These are phyloP conservation scores for Chamaenerion angustifolium DNA, from an alignment of 345 rosid genomes.

Conservation along the genomic window DNA sequence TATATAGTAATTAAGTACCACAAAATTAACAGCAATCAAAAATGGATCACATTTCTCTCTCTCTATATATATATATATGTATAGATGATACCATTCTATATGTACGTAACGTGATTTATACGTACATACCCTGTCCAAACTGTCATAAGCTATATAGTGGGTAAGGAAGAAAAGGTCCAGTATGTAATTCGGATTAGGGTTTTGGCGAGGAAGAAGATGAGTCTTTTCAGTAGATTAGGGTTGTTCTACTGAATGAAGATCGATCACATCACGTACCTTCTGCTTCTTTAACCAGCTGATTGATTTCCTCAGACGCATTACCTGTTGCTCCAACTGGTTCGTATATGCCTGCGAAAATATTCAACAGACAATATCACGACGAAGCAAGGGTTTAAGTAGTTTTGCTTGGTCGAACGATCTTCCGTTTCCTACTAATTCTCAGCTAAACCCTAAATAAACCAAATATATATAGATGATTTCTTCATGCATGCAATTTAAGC, in stretches of 20 bases:
- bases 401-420: no score
- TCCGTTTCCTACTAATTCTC: no score
- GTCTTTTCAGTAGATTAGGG: rapidly evolving
- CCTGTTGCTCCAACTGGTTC: conserved; percentile 11
- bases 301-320: conserved; percentile 4
- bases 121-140: no score
- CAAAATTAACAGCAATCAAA: background rate
- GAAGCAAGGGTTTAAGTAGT: no score
- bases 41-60: background rate
- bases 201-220: background rate
- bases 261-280: background rate
- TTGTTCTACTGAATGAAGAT: background rate
- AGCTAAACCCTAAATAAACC: no score
- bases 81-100: no score
- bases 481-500: no score
- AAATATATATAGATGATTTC: background rate
- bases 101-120: no score
- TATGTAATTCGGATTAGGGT: background rate
- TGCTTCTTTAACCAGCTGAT: conserved; percentile 10
- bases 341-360: conserved; percentile 10
- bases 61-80: no score
- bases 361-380: background rate
- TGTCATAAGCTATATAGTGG: no score
- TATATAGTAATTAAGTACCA: no score
- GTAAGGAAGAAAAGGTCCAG: no score